Evolutionary conservation across 805 yeast genomes (phyloP), one percentile per base, ranked within the genome.

Genomic region (Starmerella bombicola): DNA sequence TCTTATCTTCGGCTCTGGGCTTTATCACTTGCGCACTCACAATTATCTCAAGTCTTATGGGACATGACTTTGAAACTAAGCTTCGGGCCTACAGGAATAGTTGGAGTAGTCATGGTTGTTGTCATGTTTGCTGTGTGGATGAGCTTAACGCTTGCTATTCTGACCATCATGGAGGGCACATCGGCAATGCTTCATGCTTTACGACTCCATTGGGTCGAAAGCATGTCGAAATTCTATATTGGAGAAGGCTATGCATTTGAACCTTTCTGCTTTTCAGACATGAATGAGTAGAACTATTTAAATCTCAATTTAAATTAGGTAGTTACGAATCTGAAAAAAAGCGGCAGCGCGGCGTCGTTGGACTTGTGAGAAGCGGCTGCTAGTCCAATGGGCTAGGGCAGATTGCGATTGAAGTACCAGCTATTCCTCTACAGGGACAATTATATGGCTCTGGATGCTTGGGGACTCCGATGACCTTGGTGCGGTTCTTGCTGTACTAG

Each of bases 151-250:
- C 88, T 86, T 20, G 80, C 83, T 55, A 84, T 91, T 53, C 70
- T 91, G 56, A 97, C 91, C 12, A 67, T 81, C 39, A 91, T 91
- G 99, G 99, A 91, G 64, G 99, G 98, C 44, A 91, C 99, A 0
- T 84, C 96, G 20, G 98, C 98, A 26, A 91, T 91, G 98, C 72
- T 91, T 57, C 99, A 91, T 64, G 80, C 96, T n/a, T 71, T 91
- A 57, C 82, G 99, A 69, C 72, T 91, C 57, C 98, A 91, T 61
- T 91, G 99, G 99, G 98, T 91, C 48, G 99, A 91, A 66, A 79
- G 95, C 21, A 91, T 91, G 99, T 84, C 95, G 47, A 91, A 91
- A 67, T 93, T 80, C 65, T 91, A 86, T 56, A 91, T 81, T 57
- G 99, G 99, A 60, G 97, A 88, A 61, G 99, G 99, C 46, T 69